Evolutionary conservation across 2,329 filamentous ascomycete species (phyloP).

Genomic region (Diaporthe citrichinensis): DNA sequence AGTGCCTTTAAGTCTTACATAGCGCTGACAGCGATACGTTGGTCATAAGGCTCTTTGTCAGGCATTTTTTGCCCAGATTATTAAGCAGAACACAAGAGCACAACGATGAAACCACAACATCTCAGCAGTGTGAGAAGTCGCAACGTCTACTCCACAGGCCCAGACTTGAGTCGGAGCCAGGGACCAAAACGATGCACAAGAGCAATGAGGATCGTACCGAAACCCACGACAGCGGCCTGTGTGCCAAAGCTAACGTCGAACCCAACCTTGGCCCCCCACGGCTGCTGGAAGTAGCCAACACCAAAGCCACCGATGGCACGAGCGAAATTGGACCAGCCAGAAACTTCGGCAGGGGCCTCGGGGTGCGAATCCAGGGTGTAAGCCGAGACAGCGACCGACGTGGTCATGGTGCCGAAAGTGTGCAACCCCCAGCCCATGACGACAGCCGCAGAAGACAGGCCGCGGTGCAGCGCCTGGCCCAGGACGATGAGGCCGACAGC

Average conservation of each 20-base stretch:
- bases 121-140: too few species aligned
- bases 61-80: too few species aligned
- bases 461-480: conserved; percentile 57
- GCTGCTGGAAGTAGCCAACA: conserved; percentile 62
- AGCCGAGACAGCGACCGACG: conserved; percentile 61
- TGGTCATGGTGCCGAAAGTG: conserved; percentile 61
- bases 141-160: not conserved
- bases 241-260: conserved; percentile 24
- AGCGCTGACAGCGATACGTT: not conserved
- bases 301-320: conserved; percentile 61
- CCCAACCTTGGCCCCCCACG: conserved; percentile 53
- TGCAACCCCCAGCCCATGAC: conserved; percentile 61
- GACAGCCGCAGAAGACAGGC: conserved; percentile 59
- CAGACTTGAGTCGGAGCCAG: not conserved
- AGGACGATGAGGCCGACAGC: conserved; percentile 57
- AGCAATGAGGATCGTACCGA: not conserved
- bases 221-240: conserved; percentile 26
- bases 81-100: too few species aligned
- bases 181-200: conserved; percentile 23
- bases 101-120: too few species aligned
- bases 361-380: conserved; percentile 66
- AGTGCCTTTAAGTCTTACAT: not conserved
- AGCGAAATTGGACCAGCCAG: conserved; percentile 57
- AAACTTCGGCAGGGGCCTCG: conserved; percentile 61
- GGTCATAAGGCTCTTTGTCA: too few species aligned